Base-by-base conservation (phyloP, 139 green algal genomes). In the Tetratostichococcus sp. region DNA sequence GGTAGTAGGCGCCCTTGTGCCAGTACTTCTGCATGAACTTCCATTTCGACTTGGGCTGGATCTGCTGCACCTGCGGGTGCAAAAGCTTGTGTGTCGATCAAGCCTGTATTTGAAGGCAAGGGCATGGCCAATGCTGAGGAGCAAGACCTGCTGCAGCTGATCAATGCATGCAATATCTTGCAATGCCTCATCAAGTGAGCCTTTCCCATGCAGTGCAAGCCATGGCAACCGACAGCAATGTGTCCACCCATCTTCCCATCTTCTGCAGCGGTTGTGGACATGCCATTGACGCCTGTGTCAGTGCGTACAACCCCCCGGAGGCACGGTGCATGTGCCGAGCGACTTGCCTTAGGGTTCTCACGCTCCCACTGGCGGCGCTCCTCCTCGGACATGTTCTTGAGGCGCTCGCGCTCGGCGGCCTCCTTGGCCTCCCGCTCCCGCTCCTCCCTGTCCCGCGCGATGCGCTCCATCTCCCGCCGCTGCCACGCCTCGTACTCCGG, bases 1-100 rank as follows among this genome's bases (percentile, higher is more conserved):
- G 93, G 84, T 97, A 99, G 86, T 94, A 99, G 1, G 95, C 95
- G 17, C 95, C 95, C 84, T 97, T 97, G 90, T 99, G 95, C 85
- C 93, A 99, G 85, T 99, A 99, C 85, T 98, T 98, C 77, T 99
- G 95, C 79, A 99, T 83, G 82, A 97, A 99, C 32, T 83, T 86
- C 81, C 84, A 90, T 68, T 90, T 91, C 74, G 86, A 77, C 79
- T 94, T 94, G 19, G 84, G 70, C 23, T 72, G 75, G 67, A 77
- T 19, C 16, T 66, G 67, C 30, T 35, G 11, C 57, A 74, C 30
- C 43, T 70, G 33, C 28, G 14, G 26, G 32, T 25, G 30, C 39
- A 35, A 19, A 11, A 50, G 39, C 39, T 21, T 11, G n/a, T n/a
- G n/a, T n/a, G n/a, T n/a, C n/a, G n/a, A n/a, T n/a, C n/a, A n/a